Conservation (phyloP, 78 protist genomes). For the Cavenderia fasciculata region DNA sequence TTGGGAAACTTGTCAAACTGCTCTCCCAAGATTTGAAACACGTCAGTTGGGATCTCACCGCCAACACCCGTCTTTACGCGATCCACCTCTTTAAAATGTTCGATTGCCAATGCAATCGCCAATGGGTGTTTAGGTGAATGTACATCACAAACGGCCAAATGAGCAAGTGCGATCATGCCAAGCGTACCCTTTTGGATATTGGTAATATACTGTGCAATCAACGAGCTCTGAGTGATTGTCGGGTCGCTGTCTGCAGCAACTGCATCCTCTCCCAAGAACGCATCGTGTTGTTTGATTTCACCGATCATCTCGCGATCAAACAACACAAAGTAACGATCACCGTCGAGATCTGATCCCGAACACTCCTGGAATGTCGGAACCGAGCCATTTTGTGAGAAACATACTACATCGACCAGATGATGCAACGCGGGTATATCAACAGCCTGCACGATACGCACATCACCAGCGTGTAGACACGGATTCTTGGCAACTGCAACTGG, state of each 20-base stretch:
- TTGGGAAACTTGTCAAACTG: slow-evolving; percentile 18
- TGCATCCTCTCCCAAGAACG: slow-evolving; percentile 14
- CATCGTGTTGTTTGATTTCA: background rate
- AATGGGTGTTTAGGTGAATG: background rate
- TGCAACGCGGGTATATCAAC: slow-evolving; percentile 7
- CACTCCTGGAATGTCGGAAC: slow-evolving; percentile 67
- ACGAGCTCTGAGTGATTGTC: background rate
- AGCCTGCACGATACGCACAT: slow-evolving; percentile 65
- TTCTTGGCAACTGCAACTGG: slow-evolving; percentile 47
- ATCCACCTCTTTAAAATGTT: slow-evolving; percentile 73
- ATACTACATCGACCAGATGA: slow-evolving; percentile 2
- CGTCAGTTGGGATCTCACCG: slow-evolving; percentile 46
- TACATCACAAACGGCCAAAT: slow-evolving; percentile 45
- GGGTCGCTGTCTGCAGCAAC: background rate
- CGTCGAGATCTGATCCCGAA: slow-evolving; percentile 82
- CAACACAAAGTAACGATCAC: slow-evolving; percentile 74
- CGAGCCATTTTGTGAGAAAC: slow-evolving; percentile 54
- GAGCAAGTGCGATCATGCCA: slow-evolving; percentile 48
- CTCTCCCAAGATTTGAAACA: background rate
- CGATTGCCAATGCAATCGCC: slow-evolving; percentile 23
- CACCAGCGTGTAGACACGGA: slow-evolving; percentile 87
- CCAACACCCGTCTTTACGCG: slow-evolving; percentile 43
- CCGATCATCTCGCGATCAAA: slow-evolving; percentile 34
- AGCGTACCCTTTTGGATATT: slow-evolving; percentile 8
- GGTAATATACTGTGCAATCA: slow-evolving; percentile 10